A percentile compares a stretch with the other conserved stretches of the same genome.
Conservation (phyloP, 2,329 filamentous ascomycete genomes). For the Trichoderma sp. region DNA sequence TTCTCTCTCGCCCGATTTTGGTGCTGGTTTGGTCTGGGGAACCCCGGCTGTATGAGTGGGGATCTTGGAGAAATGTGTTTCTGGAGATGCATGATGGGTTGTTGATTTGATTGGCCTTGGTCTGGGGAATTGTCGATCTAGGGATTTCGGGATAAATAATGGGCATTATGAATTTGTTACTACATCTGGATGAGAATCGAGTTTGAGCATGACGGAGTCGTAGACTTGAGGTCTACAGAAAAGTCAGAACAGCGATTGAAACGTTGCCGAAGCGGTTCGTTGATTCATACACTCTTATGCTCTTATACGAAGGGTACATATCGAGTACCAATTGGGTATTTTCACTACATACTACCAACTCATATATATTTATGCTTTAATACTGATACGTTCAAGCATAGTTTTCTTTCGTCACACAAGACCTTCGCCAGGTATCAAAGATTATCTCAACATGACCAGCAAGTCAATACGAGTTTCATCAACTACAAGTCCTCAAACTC, state of each 20-base stretch:
- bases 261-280: background rate
- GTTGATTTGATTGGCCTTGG: background rate
- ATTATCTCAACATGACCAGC: too few relatives aligned
- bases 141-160: background rate
- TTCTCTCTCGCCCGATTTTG: background rate
- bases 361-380: background rate
- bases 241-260: background rate
- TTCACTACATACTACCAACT: background rate
- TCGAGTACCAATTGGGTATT: background rate
- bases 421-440: background rate
- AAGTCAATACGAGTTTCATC: constrained; percentile 4
- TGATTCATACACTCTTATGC: background rate
- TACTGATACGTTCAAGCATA: background rate
- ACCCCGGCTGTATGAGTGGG: background rate
- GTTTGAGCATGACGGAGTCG: too few relatives aligned
- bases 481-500: constrained; percentile 52
- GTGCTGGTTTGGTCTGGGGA: constrained; percentile 4
- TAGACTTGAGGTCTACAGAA: background rate
- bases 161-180: background rate
- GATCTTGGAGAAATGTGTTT: background rate
- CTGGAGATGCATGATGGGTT: background rate
- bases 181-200: background rate
- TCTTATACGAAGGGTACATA: background rate
- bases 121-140: background rate
- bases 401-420: background rate